A percentile compares a stretch with the other conserved stretches of the same genome.
phyloP scores from a whole-genome alignment of 805 yeast species.

The Candida tibetensis region DNA sequence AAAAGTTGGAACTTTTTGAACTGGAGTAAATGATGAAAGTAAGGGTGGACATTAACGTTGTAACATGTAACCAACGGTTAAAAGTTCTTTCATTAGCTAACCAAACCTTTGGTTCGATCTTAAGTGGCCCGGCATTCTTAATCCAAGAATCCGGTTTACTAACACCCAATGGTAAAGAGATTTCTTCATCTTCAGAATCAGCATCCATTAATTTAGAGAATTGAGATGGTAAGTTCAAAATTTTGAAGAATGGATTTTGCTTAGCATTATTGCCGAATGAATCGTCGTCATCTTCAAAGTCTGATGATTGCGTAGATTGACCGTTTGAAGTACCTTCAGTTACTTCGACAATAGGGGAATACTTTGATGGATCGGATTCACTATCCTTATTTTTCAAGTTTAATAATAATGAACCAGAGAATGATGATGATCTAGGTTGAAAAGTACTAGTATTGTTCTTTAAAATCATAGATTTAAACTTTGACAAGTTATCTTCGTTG shows the following conservation, averaged over 20 bases:
- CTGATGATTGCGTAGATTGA: conserved; percentile 27
- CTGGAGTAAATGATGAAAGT: conserved; percentile 84
- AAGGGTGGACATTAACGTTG: conserved; percentile 76
- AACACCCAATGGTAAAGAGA: conserved; percentile 86
- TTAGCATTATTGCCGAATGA: conserved; percentile 7
- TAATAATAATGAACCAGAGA: conserved; percentile 32
- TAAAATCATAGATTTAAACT: conserved; percentile 39
- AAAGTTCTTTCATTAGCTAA: conserved; percentile 97
- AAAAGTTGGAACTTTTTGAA: conserved; percentile 62
- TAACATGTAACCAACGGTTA: conserved; percentile 90
- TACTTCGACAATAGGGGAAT: conserved; percentile 6
- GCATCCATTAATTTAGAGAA: conserved; percentile 50
- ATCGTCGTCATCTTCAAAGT: conserved; percentile 28
- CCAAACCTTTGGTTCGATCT: conserved; percentile 98
- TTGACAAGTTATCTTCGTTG: conserved; percentile 44
- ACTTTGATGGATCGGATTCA: conserved; percentile 1
- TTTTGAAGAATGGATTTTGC: conserved; percentile 15
- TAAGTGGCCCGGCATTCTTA: conserved; percentile 87
- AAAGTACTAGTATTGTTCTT: conserved; percentile 25
- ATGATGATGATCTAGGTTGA: conserved; percentile 39
- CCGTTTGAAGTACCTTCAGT: conserved; percentile 4
- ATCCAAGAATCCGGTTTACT: conserved; percentile 73
- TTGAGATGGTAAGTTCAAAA: conserved; percentile 26
- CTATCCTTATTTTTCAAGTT: conserved; percentile 10
- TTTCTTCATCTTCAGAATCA: conserved; percentile 82